These are phyloP conservation scores for Phyllosticta citribraziliensis DNA, from an alignment of 2,329 filamentous ascomycete species.

Conservation along the genomic window DNA sequence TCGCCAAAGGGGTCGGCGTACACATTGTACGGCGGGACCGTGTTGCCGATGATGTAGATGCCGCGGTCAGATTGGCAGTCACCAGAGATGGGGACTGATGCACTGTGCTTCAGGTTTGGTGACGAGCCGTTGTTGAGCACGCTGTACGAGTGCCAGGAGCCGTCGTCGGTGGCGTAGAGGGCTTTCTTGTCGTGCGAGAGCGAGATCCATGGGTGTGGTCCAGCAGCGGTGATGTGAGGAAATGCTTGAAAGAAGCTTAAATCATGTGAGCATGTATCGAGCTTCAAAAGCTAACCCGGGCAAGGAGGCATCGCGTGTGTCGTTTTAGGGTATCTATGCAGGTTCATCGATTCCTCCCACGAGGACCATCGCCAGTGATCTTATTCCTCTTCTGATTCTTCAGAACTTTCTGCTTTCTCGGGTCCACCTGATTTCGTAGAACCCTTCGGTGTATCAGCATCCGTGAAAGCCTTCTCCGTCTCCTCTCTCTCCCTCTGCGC, in stretches of 20 bases:
- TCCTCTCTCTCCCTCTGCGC: neutral
- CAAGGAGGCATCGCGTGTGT: too few relatives aligned
- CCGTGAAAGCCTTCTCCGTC: neutral
- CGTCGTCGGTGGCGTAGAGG: slow-evolving; percentile 7
- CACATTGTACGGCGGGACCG: neutral
- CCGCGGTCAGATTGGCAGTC: slow-evolving; percentile 1
- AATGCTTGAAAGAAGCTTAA: too few relatives aligned
- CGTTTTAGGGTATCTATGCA: neutral
- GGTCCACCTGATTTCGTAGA: neutral
- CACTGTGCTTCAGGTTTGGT: neutral
- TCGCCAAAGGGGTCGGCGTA: slow-evolving; percentile 8
- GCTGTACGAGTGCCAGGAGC: slow-evolving; percentile 3
- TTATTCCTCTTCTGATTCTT: neutral
- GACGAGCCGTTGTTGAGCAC: slow-evolving; percentile 1
- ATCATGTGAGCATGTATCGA: too few relatives aligned
- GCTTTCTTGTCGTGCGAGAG: slow-evolving; percentile 7
- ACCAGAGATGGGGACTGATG: neutral
- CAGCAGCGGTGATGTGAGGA: slow-evolving; percentile 3
- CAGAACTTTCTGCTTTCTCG: neutral
- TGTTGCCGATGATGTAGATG: neutral
- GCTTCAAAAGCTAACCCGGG: too few relatives aligned
- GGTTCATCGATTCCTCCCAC: neutral
- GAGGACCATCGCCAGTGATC: neutral
- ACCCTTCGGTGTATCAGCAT: neutral
- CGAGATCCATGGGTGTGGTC: slow-evolving; percentile 6